Evolutionary conservation across 2,329 filamentous ascomycete genomes (phyloP).

Genomic region (Geosmithia putterillii): DNA sequence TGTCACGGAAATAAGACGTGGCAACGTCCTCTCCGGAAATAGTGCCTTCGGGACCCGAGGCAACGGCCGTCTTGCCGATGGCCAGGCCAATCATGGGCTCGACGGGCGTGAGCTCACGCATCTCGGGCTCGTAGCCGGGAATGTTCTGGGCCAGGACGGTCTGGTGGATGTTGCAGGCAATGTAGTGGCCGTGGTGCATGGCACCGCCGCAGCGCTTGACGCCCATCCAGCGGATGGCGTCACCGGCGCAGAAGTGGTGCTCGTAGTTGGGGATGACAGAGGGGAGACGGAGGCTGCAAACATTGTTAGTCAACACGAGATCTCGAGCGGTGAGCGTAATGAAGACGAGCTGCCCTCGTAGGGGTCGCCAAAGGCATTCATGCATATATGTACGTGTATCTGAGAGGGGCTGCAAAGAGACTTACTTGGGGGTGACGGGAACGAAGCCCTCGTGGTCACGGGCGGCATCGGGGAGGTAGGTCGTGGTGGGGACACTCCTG

Average conservation of each 20-base stretch:
- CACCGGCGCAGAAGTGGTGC: slow-evolving; percentile 57
- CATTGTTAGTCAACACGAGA: too few species aligned
- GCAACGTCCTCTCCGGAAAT: slow-evolving; percentile 49
- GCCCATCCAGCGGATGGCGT: slow-evolving; percentile 59
- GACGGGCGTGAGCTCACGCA: slow-evolving; percentile 5
- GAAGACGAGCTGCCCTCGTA: too few species aligned
- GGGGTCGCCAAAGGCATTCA: too few species aligned
- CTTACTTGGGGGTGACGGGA: slow-evolving; percentile 44
- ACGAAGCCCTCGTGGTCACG: slow-evolving; percentile 56
- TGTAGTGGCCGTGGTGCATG: slow-evolving; percentile 59
- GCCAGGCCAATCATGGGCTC: slow-evolving; percentile 60
- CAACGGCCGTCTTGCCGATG: slow-evolving; percentile 56
- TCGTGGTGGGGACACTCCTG: slow-evolving; percentile 46
- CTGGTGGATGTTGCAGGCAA: slow-evolving; percentile 56
- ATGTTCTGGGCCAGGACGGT: slow-evolving; percentile 12
- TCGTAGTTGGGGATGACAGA: slow-evolving; percentile 36
- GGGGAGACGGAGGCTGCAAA: slow-evolving; percentile 41
- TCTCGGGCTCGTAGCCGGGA: neutral
- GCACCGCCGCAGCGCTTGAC: slow-evolving; percentile 71
- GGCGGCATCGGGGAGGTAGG: slow-evolving; percentile 44
- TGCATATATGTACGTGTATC: too few species aligned
- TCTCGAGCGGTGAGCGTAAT: too few species aligned
- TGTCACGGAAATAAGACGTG: slow-evolving; percentile 52
- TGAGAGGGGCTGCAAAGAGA: slow-evolving; percentile 3
- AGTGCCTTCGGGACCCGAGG: slow-evolving; percentile 47